Base-by-base conservation (phyloP, 176 grass and related monocot genomes). In the Themeda triandra region DNA sequence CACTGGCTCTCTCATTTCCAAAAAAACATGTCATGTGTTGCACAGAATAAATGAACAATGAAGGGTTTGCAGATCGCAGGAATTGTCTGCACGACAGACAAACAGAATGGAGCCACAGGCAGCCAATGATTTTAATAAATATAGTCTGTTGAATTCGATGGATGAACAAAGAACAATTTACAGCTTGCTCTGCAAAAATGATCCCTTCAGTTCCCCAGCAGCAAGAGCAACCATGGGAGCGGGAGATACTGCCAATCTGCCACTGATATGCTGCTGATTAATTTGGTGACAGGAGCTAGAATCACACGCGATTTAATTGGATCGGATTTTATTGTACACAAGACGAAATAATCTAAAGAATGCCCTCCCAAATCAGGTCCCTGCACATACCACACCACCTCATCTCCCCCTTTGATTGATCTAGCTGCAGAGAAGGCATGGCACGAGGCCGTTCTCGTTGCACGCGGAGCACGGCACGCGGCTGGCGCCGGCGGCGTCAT, bases 361-460 rank as follows among this genome's bases (percentile, higher is more conserved):
- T 53, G 4, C 10, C 27, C 32, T 6, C 24, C 24, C 42, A 49
- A 48, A 49, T 31, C 63, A 68, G 19, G n/a, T 23, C 12, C 41
- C 60, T 51, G 73, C 60, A 37, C 71, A 66, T 77, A 53, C 59
- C 68, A 31, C 17, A 41, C 42, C 24, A 4, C 14, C n/a, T 17
- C 24, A 4, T 24, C n/a, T 17, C 4, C 6, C 46, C 3, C 1
- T 1, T 18, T 39, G 2, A 4, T 15, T 0, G 11, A 29, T 33
- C 64, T 78, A 90, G 79, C 79, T 90, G 79, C 83, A 90, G 44
- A 90, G 79, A 8, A 58, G 84, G 28, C 88, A 90, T 17, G 88
- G 88, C 54, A 86, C 58, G 44, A 90, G 88, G 21, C 79, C 88
- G 73, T 90, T 90, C 66, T 86, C 72, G 83, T 90, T 86, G 65